Percentiles rank a stretch among this genome's conserved stretches.
Evolutionary conservation across 139 green algal species (phyloP).

Genomic region (Gonium pectorale): DNA sequence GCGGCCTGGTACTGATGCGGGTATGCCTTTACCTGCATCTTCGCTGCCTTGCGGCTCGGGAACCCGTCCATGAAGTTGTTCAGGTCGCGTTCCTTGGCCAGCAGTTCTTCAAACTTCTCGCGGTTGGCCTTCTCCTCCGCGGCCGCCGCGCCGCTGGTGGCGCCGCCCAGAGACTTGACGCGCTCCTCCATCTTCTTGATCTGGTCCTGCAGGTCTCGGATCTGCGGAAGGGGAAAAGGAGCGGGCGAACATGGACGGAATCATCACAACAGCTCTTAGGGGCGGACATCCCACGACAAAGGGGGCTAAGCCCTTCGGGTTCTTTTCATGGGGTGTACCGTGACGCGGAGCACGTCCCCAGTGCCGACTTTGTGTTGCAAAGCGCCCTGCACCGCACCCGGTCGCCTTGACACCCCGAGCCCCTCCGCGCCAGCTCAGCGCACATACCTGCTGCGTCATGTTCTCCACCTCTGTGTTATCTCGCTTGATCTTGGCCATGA

Average conservation of each 20-base stretch:
- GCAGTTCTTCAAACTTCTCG: constrained; percentile 75
- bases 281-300: no score
- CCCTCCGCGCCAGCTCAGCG: no score
- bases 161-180: constrained; percentile 23
- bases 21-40: constrained; percentile 54
- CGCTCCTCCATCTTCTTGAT: constrained; percentile 70
- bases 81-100: constrained; percentile 74
- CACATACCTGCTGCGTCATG: constrained; percentile 47
- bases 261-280: no score
- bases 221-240: neutral
- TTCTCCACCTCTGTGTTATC: constrained; percentile 76
- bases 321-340: no score
- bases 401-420: no score
- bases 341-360: no score
- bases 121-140: constrained; percentile 49
- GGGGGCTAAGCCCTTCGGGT: no score
- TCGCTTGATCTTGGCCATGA: constrained; percentile 77
- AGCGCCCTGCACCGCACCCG: no score
- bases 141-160: neutral
- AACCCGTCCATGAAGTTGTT: constrained; percentile 78
- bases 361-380: no score
- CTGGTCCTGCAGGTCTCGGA: constrained; percentile 60
- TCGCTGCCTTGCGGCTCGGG: constrained; percentile 57
- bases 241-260: no score
- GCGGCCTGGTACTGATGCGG: no score